Conservation (phyloP, 257 asterid genomes). For the Thymus quinquecostatus region DNA sequence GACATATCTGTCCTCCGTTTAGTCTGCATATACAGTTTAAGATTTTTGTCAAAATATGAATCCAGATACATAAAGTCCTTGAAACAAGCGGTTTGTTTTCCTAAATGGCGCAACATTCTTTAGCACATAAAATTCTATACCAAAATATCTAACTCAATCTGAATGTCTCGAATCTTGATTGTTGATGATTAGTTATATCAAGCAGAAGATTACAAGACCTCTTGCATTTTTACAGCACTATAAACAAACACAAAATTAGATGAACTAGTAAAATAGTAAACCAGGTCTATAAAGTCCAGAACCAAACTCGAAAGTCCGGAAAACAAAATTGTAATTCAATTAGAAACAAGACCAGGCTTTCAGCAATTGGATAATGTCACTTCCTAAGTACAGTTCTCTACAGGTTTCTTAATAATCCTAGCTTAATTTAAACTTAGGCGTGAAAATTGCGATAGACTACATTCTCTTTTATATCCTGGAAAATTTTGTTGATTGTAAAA, state of each 20-base stretch:
- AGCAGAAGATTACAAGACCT: background rate
- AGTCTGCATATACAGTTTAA: slow-evolving; percentile 50
- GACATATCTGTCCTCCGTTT: slow-evolving; percentile 35
- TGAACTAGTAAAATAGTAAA: background rate
- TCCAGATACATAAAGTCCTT: background rate
- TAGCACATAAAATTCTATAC: background rate
- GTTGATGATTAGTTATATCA: background rate
- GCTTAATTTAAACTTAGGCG: background rate
- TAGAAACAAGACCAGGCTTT: background rate
- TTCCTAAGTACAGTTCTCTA: background rate
- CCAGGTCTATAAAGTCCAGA: background rate
- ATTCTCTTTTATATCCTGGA: background rate
- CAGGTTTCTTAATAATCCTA: background rate
- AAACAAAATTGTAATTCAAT: too few species aligned
- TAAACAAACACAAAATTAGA: background rate
- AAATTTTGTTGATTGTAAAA: too few species aligned
- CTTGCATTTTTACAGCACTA: slow-evolving; percentile 3
- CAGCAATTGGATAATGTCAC: background rate
- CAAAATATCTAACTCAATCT: background rate
- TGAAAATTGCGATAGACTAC: background rate
- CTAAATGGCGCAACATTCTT: background rate
- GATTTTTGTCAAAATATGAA: slow-evolving; percentile 1
- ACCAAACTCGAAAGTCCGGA: too few species aligned
- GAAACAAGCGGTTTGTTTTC: background rate
- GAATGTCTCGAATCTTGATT: slow-evolving; percentile 17